phyloP scores from a whole-genome alignment of 2,329 filamentous ascomycete genomes.

The Thelonectria olida region DNA sequence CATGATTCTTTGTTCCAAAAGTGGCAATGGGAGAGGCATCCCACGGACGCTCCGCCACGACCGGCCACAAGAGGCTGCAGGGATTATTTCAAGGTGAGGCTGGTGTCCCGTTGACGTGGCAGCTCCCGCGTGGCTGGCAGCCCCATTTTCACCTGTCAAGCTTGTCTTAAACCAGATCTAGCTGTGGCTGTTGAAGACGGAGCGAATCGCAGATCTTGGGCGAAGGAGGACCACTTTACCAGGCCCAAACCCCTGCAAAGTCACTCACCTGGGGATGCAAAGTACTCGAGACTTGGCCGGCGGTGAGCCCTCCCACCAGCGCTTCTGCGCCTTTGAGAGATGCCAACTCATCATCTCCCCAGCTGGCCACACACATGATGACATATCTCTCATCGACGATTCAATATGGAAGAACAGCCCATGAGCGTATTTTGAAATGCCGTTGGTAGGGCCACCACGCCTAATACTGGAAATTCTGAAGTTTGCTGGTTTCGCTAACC shows the following conservation, averaged over 20 bases:
- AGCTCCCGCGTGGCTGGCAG: slow-evolving; percentile 46
- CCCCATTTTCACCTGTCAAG: slow-evolving; percentile 33
- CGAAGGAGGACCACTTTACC: slow-evolving; percentile 18
- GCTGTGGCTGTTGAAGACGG: slow-evolving; percentile 30
- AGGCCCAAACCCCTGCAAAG: slow-evolving; percentile 36
- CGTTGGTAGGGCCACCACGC: slow-evolving; percentile 3
- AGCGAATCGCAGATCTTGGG: slow-evolving; percentile 33
- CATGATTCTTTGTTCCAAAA: slow-evolving; percentile 29
- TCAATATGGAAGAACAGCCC: slow-evolving; percentile 9
- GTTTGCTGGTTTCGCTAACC: slow-evolving; percentile 31
- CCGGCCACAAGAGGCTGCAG: slow-evolving; percentile 32
- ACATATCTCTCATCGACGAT: slow-evolving; percentile 9
- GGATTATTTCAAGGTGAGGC: slow-evolving; percentile 45
- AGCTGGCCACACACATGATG: slow-evolving; percentile 34
- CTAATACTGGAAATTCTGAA: slow-evolving; percentile 3
- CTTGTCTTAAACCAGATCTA: slow-evolving; percentile 22
- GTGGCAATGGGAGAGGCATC: slow-evolving; percentile 39
- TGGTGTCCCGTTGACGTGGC: slow-evolving; percentile 55
- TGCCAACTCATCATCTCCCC: slow-evolving; percentile 41
- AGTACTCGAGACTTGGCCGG: slow-evolving; percentile 42
- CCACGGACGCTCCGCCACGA: slow-evolving; percentile 51
- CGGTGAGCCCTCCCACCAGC: slow-evolving; percentile 33
- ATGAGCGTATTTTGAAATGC: slow-evolving; percentile 10
- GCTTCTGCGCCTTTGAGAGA: slow-evolving; percentile 36
- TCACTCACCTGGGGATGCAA: slow-evolving; percentile 39